phyloP scores from a whole-genome alignment of 805 yeast genomes.

The Candida sithepensis region DNA sequence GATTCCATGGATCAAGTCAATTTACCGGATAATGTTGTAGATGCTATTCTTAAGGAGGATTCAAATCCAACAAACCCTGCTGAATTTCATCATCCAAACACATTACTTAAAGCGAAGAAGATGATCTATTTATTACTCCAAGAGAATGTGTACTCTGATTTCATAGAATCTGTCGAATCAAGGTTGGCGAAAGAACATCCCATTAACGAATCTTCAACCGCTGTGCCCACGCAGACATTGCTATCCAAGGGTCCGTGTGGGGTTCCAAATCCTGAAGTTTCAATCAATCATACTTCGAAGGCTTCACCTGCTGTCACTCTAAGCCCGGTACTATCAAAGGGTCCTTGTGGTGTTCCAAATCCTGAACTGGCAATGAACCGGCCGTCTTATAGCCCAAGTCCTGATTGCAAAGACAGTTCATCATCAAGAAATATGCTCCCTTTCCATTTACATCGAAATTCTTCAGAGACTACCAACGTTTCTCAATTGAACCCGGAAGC shows the following conservation, averaged over 20 bases:
- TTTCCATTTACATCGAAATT: background rate
- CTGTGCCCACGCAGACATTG: background rate
- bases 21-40: constrained; percentile 37
- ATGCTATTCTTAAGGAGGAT: constrained; percentile 27
- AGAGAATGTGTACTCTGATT: constrained; percentile 20
- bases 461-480: background rate
- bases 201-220: background rate
- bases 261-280: constrained; percentile 6
- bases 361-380: background rate
- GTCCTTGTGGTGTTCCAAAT: constrained; percentile 3
- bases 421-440: background rate
- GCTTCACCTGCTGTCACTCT: background rate
- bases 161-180: constrained; percentile 10
- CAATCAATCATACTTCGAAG: background rate
- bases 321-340: background rate
- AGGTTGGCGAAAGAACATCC: constrained; percentile 6
- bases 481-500: background rate
- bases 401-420: background rate
- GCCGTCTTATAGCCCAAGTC: background rate
- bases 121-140: constrained; percentile 15
- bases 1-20: constrained; percentile 49
- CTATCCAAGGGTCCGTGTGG: constrained; percentile 13
- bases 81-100: constrained; percentile 15
- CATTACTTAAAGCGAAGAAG: constrained; percentile 16
- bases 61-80: background rate